phyloP scores from a whole-genome alignment of 371 early-diverging fungal species.

The Syncephalastrum monosporum region DNA sequence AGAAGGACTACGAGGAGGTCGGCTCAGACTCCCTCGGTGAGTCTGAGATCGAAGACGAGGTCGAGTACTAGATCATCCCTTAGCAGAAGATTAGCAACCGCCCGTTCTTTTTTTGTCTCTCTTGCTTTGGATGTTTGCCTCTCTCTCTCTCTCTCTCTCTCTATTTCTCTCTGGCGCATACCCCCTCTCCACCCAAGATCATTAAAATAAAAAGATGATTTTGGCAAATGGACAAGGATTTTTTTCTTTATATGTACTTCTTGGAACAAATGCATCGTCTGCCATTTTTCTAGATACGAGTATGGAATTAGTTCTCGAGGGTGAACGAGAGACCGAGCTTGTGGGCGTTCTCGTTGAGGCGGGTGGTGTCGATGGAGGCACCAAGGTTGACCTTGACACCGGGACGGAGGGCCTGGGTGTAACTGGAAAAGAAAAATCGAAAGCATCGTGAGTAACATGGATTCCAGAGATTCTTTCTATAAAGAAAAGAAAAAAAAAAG shows the following conservation, averaged over 20 bases:
- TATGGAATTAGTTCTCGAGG: conserved; percentile 70
- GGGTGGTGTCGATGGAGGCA: conserved; percentile 89
- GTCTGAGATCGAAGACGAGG: conserved; percentile 56
- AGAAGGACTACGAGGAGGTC: conserved; percentile 98
- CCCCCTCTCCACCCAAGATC: too few relatives aligned
- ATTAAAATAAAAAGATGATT: too few relatives aligned
- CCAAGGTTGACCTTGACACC: conserved; percentile 95
- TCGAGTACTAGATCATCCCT: conserved; percentile 8
- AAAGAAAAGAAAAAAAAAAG: too few relatives aligned
- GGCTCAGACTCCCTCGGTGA: conserved; percentile 75
- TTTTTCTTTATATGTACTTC: too few relatives aligned
- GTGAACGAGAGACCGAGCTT: conserved; percentile 91
- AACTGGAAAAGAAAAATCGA: conserved; percentile 31
- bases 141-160: background rate
- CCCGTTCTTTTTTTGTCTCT: background rate
- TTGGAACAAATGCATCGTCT: too few relatives aligned
- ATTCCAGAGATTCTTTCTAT: too few relatives aligned
- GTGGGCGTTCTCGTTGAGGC: conserved; percentile 92
- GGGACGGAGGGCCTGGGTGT: conserved; percentile 90
- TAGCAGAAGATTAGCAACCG: too few relatives aligned
- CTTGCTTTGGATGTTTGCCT: background rate
- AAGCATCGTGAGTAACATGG: background rate
- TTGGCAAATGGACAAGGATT: too few relatives aligned
- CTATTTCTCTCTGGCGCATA: background rate
- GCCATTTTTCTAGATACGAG: too few relatives aligned